phyloP scores from a whole-genome alignment of 2,329 filamentous ascomycete species.

The Aureobasidium sp. region DNA sequence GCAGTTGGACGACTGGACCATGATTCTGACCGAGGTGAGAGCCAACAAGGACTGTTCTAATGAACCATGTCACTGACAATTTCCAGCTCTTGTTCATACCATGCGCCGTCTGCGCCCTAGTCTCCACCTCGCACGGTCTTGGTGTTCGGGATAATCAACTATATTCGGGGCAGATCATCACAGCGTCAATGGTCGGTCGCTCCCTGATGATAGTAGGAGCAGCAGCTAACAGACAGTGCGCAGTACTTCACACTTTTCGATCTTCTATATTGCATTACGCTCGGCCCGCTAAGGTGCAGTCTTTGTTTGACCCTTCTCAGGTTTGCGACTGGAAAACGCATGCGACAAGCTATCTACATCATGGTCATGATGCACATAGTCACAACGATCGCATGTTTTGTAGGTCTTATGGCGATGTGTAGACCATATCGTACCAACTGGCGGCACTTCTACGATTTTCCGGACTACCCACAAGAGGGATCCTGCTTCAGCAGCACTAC shows the following conservation, averaged over 20 bases:
- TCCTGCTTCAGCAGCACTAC: not conserved
- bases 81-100: constrained; percentile 5
- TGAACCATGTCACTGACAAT: not conserved
- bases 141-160: not conserved
- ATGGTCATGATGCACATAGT: not conserved
- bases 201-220: not conserved
- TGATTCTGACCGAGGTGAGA: constrained; percentile 6
- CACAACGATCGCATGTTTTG: not conserved
- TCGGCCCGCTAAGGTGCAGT: not conserved
- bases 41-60: not conserved
- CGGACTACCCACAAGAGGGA: not conserved
- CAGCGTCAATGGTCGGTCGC: not conserved
- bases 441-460: constrained; percentile 12
- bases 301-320: constrained; percentile 5
- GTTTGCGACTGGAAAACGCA: not conserved
- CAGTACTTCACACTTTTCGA: constrained; percentile 1
- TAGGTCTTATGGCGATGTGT: not conserved
- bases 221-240: not conserved
- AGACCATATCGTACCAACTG: constrained; percentile 4
- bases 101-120: not conserved
- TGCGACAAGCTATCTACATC: not conserved
- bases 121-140: not conserved
- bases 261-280: not conserved
- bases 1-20: not conserved
- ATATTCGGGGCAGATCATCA: not conserved